Percentiles rank a stretch among this genome's conserved stretches.
phyloP scores from a whole-genome alignment of 129 eudicot genomes.

The Centrapalus pauciflorus region DNA sequence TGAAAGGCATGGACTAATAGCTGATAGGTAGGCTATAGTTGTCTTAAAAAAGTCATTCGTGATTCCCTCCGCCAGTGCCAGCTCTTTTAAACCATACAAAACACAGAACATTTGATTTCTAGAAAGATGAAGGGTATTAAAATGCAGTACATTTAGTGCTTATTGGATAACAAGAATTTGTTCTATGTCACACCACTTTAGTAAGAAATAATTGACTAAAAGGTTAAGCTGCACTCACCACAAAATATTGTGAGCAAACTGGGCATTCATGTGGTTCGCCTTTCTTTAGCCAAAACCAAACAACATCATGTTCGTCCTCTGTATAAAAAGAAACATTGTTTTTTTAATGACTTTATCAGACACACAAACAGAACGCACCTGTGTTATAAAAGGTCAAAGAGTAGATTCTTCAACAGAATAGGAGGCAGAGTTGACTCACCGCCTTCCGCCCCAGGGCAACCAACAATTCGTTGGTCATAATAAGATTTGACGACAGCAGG shows the following conservation, averaged over 20 bases:
- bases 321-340: constrained; percentile 6
- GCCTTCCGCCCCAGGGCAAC: constrained; percentile 95
- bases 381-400: not conserved
- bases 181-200: not conserved
- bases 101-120: not conserved
- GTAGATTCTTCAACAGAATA: not conserved
- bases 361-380: not conserved
- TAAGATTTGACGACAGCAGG: constrained; percentile 83
- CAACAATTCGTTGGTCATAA: constrained; percentile 82
- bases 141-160: not conserved
- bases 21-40: too few relatives aligned
- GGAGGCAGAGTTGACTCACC: constrained; percentile 39
- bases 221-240: constrained; percentile 40
- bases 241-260: constrained; percentile 83
- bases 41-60: not conserved
- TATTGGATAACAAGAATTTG: not conserved
- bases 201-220: not conserved
- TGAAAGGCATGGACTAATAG: too few relatives aligned
- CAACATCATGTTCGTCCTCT: constrained; percentile 99
- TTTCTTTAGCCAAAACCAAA: constrained; percentile 98
- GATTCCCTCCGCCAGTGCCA: not conserved
- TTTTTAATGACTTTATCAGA: not conserved
- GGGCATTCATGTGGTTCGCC: constrained; percentile 91
- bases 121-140: not conserved
- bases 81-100: not conserved